Evolutionary conservation across 2,329 filamentous ascomycete genomes (phyloP), one percentile per base, ranked within the genome.

Genomic region (Botrytis squamosa): DNA sequence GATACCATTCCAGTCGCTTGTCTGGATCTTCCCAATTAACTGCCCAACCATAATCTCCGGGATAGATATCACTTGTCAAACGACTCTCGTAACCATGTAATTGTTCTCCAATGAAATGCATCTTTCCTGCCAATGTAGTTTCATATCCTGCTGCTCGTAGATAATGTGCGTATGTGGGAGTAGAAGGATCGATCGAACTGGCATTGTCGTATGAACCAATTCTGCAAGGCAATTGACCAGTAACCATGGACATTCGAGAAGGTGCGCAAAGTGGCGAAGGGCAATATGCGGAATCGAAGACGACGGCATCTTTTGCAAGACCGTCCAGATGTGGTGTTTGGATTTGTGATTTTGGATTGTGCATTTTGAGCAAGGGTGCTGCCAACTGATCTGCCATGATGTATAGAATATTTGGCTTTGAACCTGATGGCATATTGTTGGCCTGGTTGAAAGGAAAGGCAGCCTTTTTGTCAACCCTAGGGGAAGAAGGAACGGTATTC

Each of bases 301-400:
- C 92, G 46, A 97, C 94, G 16, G 94, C 92, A 75, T 89, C 89
- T 77, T 91, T 89, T 2, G 95, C 94, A 76, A 98, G 87, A 70
- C 90, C 88, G 83, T 98, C 93, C 75, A 98, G 88, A 84, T 98
- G 91, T 66, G 95, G 95, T 1, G 95, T 98, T 84, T 94, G 93
- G 87, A 98, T 97, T 81, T 93, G 92, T 1, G 94, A 97, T 70
- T 92, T 86, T 64, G 91, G 88, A 83, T 98, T 95, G 86, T 98
- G 94, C 85, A 97, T 95, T 85, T 94, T 95, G 78, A 98, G 89
- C 78, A 95, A 88, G 29, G 95, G 95, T 42, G 95, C 95, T 29
- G 95, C 93, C 82, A 98, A 90, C 85, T 98, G 95, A 84, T 98
- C 95, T 72, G 95, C 95, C 94, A 98, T 97, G 85, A 98, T 97